These are phyloP conservation scores for Centrapalus pauciflorus DNA, from an alignment of 129 eudicot genomes.

Conservation along the genomic window DNA sequence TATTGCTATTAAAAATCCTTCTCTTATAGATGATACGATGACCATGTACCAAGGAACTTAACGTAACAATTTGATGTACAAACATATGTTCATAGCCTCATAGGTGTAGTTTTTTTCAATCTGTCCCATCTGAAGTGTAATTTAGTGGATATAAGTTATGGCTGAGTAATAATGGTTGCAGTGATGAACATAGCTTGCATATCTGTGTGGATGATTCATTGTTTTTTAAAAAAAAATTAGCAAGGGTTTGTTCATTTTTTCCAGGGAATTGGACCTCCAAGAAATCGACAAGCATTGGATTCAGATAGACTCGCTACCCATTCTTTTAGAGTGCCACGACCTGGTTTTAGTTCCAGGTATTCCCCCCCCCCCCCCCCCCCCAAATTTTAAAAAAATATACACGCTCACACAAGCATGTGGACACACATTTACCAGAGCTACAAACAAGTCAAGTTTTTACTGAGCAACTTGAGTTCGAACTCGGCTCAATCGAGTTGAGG, in stretches of 20 bases:
- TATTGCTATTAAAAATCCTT: background rate
- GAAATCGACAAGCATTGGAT: conserved; percentile 55
- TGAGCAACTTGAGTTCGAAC: no score
- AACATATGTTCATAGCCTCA: background rate
- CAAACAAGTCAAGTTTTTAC: no score
- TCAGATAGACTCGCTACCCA: conserved; percentile 75
- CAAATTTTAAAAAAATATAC: background rate
- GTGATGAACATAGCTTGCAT: conserved; percentile 8
- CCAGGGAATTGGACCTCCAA: conserved; percentile 64
- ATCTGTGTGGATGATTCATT: background rate
- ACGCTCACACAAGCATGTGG: background rate
- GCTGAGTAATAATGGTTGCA: background rate
- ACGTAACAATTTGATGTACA: background rate
- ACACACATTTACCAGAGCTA: background rate
- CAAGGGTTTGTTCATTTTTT: background rate
- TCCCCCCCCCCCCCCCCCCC: conserved; percentile 7
- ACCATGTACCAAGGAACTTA: background rate
- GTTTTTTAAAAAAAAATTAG: background rate
- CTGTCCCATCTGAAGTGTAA: background rate
- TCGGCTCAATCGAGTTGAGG: no score
- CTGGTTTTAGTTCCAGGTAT: conserved; percentile 72
- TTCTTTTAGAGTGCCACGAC: conserved; percentile 79
- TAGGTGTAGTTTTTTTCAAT: no score
- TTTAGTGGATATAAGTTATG: background rate
- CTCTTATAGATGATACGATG: conserved; percentile 1